Base-by-base conservation (phyloP, 345 rosid species). In the Rhizophora mangle region DNA sequence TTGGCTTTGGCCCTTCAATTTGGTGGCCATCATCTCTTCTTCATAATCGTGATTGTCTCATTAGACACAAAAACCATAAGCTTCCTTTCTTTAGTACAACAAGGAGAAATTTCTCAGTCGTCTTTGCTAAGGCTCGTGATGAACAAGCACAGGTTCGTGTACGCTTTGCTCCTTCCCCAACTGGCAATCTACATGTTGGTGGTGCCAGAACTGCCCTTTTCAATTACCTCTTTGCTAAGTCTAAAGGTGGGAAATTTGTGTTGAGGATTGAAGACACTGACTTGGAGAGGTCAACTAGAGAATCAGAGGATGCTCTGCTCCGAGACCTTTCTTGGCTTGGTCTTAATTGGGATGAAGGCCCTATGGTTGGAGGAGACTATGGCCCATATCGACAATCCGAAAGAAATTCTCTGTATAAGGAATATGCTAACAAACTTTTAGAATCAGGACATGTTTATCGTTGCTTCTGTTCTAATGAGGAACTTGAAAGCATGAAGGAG, bases 151-250 rank as follows among this genome's bases (percentile, higher is more conserved):
- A 65, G 24, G 90, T 92, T 27, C 86, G 97, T 52, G 98, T 91
- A 18, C 98, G 97, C 72, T 94, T 94, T 76, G 98, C 97, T 73
- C 98, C 97, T 64, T 94, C 97, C 34, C 98, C 98, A 0, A 94
- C 98, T 51, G 97, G 98, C 1, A 91, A 94, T 72, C 93, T 94
- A 60, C 98, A 91, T 60, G 98, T 94, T 31, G 97, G 98, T 27
- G 97, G 98, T 59, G 98, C 98, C 54, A 84, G 98, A 70, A 94
- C 98, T 68, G 98, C 98, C 62, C 97, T 94, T 32, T 94, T 91
- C 80, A 94, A 94, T 76, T 94, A 89, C 81, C 78, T 94, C 60
- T 94, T 94, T 72, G 95, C 97, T 19, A 91, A 97, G 89, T 88
- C 98, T 21, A 89, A 87, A 74, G 96, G 95, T 31, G 98, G 98